A percentile compares a stretch with the other conserved stretches of the same genome.
Conservation (phyloP, 495 filamentous ascomycete species). For the Massariosphaeria phaeospora region DNA sequence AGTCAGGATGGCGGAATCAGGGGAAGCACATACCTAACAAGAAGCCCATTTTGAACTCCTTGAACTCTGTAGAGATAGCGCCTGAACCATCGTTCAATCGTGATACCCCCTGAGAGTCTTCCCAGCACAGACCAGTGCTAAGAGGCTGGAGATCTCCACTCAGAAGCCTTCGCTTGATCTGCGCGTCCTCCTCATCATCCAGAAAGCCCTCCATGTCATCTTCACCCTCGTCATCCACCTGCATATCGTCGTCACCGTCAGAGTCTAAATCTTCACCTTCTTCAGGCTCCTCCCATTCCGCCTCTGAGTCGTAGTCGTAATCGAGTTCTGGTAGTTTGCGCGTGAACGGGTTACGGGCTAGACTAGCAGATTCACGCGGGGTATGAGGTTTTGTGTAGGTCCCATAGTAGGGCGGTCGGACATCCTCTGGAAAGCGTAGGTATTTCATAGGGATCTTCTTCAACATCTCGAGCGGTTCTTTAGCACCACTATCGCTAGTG, state of each 20-base stretch:
- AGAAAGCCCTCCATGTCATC: constrained; percentile 73
- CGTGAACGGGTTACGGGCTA: constrained; percentile 67
- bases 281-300: constrained; percentile 82
- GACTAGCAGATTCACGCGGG: constrained; percentile 46
- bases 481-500: constrained; percentile 36
- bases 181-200: constrained; percentile 55
- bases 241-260: constrained; percentile 80
- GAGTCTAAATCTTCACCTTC: constrained; percentile 74
- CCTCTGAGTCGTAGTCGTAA: constrained; percentile 96
- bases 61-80: constrained; percentile 43
- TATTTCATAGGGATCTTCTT: constrained; percentile 66
- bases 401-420: constrained; percentile 84
- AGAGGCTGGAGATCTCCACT: constrained; percentile 68
- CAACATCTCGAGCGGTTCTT: constrained; percentile 50
- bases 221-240: constrained; percentile 56
- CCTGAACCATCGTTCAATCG: constrained; percentile 41
- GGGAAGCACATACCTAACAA: constrained; percentile 55
- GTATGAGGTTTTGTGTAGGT: constrained; percentile 63
- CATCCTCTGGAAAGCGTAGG: constrained; percentile 77
- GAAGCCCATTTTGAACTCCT: constrained; percentile 64
- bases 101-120: constrained; percentile 49
- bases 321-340: constrained; percentile 62
- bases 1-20: background rate
- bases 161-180: constrained; percentile 44
- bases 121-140: constrained; percentile 77